Evolutionary conservation across 108 stramenopile genomes (phyloP).

Genomic region (Parietichytrium sp.): DNA sequence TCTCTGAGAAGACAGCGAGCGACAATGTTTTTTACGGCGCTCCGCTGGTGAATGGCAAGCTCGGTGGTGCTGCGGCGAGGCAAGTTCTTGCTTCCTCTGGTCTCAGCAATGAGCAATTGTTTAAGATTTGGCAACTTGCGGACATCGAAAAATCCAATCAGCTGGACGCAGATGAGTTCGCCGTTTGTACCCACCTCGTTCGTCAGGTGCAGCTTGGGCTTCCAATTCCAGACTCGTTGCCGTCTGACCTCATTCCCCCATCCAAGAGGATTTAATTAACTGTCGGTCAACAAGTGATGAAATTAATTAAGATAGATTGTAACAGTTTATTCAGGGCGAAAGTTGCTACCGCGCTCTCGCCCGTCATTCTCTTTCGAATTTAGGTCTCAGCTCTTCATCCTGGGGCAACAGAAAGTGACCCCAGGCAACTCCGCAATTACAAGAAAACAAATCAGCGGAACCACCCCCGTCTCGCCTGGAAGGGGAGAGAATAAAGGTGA

Average conservation of each 20-base stretch:
- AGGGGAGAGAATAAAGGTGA: too few species aligned
- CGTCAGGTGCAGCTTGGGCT: constrained; percentile 50
- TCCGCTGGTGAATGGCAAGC: neutral
- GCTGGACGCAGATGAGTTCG: constrained; percentile 59
- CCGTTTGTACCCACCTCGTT: constrained; percentile 55
- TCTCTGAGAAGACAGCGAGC: neutral
- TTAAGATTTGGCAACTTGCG: constrained; percentile 38
- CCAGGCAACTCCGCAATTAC: too few species aligned
- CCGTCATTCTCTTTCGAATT: too few species aligned
- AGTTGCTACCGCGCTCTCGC: too few species aligned
- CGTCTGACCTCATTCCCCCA: constrained; percentile 48
- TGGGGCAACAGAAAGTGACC: too few species aligned
- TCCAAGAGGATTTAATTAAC: too few species aligned
- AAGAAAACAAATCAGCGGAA: too few species aligned
- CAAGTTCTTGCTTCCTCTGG: constrained; percentile 28
- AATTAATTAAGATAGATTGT: too few species aligned
- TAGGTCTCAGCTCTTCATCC: too few species aligned
- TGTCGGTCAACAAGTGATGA: too few species aligned
- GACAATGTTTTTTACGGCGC: neutral
- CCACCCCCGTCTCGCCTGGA: too few species aligned
- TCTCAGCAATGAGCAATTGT: neutral
- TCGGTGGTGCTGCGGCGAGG: neutral
- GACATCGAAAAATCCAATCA: constrained; percentile 40
- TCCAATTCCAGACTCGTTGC: constrained; percentile 51
- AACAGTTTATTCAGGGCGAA: too few species aligned